phyloP scores from a whole-genome alignment of 106 monocot genomes.

The Triglochin maritima region DNA sequence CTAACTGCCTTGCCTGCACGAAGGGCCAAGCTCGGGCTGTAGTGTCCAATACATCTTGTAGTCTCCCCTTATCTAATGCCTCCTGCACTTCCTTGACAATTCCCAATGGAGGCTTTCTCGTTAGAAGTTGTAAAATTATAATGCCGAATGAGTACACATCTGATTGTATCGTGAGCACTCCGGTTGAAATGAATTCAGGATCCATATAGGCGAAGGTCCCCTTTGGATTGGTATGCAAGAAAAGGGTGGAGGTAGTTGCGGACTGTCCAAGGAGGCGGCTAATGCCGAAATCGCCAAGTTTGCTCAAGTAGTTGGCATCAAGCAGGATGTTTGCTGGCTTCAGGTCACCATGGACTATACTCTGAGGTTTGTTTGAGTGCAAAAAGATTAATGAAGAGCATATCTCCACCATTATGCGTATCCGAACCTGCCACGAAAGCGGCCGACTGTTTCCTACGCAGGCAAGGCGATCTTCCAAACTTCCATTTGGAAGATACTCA shows the following conservation, averaged over 20 bases:
- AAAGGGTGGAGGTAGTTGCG: constrained; percentile 4
- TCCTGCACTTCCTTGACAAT: constrained; percentile 17
- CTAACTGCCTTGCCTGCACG: constrained; percentile 17
- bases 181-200: constrained; percentile 13
- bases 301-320: constrained; percentile 18
- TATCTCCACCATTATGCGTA: constrained; percentile 44
- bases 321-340: constrained; percentile 31
- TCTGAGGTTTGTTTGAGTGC: constrained; percentile 17
- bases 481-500: constrained; percentile 52
- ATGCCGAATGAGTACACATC: constrained; percentile 30
- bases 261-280: constrained; percentile 5
- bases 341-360: constrained; percentile 23
- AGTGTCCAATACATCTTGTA: constrained; percentile 13
- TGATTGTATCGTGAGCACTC: constrained; percentile 9
- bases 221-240: constrained; percentile 8
- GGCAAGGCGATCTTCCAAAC: constrained; percentile 47
- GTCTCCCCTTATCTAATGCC: constrained; percentile 10
- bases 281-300: constrained; percentile 23
- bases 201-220: constrained; percentile 22
- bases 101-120: constrained; percentile 3
- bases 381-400: constrained; percentile 52
- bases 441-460: constrained; percentile 30
- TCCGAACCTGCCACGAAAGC: constrained; percentile 50
- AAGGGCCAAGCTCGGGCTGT: constrained; percentile 27
- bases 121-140: constrained; percentile 23